Conservation (phyloP, 2,329 filamentous ascomycete genomes). For the Zasmidium angulare region DNA sequence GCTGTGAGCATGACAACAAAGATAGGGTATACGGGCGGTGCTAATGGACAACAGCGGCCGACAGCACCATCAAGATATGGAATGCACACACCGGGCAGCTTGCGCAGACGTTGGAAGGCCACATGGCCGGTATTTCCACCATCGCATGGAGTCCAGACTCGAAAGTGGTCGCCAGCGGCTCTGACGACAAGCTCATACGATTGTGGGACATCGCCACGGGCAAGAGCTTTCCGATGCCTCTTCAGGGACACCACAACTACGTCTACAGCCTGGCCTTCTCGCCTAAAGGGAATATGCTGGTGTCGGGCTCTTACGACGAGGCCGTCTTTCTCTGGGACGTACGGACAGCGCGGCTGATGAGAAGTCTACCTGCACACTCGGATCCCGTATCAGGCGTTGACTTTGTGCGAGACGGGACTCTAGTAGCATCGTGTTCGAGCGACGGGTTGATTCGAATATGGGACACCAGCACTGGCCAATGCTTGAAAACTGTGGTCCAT, state of each 20-base stretch:
- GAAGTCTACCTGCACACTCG: conserved; percentile 87
- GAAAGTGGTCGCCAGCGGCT: conserved; percentile 81
- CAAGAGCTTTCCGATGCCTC: conserved; percentile 57
- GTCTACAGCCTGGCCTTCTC: conserved; percentile 92
- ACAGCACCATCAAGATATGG: conserved; percentile 91
- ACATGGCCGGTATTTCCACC: conserved; percentile 88
- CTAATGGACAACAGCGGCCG: conserved; percentile 58
- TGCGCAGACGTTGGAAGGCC: conserved; percentile 86
- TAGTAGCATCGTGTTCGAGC: conserved; percentile 87
- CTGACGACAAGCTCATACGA: conserved; percentile 93
- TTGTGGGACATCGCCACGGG: conserved; percentile 75
- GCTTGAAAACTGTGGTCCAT: conserved; percentile 89
- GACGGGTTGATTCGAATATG: conserved; percentile 92
- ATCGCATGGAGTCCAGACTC: conserved; percentile 94
- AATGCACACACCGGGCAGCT: conserved; percentile 73
- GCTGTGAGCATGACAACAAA: conserved; percentile 51
- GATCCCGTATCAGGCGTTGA: conserved; percentile 94
- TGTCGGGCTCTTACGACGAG: conserved; percentile 94
- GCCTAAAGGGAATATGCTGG: conserved; percentile 97
- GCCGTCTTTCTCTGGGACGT: conserved; percentile 98
- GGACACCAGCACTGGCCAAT: conserved; percentile 95
- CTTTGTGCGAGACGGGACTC: conserved; percentile 85
- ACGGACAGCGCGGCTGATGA: conserved; percentile 80
- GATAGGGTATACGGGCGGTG: not conserved
- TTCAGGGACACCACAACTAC: conserved; percentile 93